These are phyloP conservation scores for Cucurbita moschata DNA, from an alignment of 306 rosid species.

Conservation along the genomic window DNA sequence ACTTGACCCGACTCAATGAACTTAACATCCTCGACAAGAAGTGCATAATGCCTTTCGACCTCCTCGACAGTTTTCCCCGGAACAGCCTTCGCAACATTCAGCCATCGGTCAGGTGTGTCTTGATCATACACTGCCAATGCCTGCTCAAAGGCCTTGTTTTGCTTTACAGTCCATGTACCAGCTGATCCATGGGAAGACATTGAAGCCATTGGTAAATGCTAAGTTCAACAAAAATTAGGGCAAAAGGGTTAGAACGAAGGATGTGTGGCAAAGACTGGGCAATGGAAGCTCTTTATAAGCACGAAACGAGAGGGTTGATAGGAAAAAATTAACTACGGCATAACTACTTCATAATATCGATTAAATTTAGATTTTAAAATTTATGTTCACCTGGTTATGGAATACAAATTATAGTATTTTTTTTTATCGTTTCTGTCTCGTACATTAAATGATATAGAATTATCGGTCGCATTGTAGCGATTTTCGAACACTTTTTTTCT, in stretches of 20 bases:
- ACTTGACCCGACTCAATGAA: background rate
- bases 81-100: constrained; percentile 24
- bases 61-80: constrained; percentile 21
- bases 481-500: no score
- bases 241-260: background rate
- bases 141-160: constrained; percentile 3
- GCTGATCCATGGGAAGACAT: background rate
- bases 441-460: no score
- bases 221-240: background rate
- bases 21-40: constrained; percentile 2
- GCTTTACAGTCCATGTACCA: background rate
- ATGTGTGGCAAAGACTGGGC: background rate
- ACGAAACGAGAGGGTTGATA: background rate
- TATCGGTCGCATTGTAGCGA: no score
- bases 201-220: background rate
- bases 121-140: constrained; percentile 27
- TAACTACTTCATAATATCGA: no score
- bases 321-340: background rate
- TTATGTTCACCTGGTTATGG: no score
- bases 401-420: no score
- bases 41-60: background rate
- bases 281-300: background rate
- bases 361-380: no score
- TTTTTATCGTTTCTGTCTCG: no score
- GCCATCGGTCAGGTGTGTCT: constrained; percentile 32